Base-by-base conservation (phyloP, 768 basidiomycete species). In the Suillus paluster region DNA sequence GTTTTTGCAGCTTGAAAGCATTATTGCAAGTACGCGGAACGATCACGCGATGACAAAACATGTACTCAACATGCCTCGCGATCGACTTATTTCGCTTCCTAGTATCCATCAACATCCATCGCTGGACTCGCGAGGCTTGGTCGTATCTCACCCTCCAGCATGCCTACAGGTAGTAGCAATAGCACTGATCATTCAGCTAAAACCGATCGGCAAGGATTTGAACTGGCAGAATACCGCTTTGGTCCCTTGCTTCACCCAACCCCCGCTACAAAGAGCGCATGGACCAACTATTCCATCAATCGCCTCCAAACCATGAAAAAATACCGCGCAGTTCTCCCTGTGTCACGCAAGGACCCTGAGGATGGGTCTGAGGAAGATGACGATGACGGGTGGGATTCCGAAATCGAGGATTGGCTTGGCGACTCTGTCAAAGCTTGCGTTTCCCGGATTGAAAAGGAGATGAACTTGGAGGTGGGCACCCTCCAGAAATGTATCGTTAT, bases 201-300 rank as follows among this genome's bases (percentile, higher is more conserved):
- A 33, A 12, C n/a, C 4, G 27, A 38, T 36, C 52, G 33, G 21
- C 36, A 45, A 44, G 64, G 59, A 19, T 23, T 66, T 5, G 56
- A 53, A 3, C 57, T 67, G 4, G 59, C 61, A 30, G 52, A 66
- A 11, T 27, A 57, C 25, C 52, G 12, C 19, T 61, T 66, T 33
- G 62, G 50, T 2, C 62, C 66, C 1, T 38, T 66, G n/a, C n/a
- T 59, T 33, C 61, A 52, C 34, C 65, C 67, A 6, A 33, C 59
- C 45, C 11, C 30, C 8, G 62, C 57, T 4, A 59, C 58, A 1
- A 36, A 21, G 5, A 57, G 25, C 15, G 54, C 53, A 8, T 64
- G 61, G 66, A 21, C 25, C 2, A 48, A 56, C 7, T 63, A 67
- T 56, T 42, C 57, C 11, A 4, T 55, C 14, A 56, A 63, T 39